Percentiles rank a stretch among this genome's conserved stretches.
phyloP scores from a whole-genome alignment of 495 filamentous ascomycete species.

The Parmelia sp. region DNA sequence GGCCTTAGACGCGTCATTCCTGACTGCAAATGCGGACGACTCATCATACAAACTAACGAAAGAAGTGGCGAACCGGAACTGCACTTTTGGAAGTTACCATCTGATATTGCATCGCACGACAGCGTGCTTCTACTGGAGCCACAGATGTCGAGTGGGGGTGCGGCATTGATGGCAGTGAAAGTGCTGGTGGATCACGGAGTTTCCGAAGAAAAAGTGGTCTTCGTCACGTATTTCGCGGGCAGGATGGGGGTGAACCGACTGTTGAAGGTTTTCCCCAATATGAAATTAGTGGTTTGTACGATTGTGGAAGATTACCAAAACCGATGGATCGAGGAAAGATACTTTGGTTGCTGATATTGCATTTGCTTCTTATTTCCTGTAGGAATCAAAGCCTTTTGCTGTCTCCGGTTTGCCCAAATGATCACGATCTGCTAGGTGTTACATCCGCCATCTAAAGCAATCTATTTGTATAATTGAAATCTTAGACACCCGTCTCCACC shows the following conservation, averaged over 20 bases:
- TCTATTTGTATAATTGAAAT: neutral
- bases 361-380: neutral
- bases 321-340: slow-evolving; percentile 76
- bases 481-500: neutral
- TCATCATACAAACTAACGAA: slow-evolving; percentile 84
- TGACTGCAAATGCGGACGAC: slow-evolving; percentile 79
- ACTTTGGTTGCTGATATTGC: slow-evolving; percentile 62
- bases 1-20: slow-evolving; percentile 84
- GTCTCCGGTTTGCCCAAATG: too few species aligned
- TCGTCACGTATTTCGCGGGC: slow-evolving; percentile 83
- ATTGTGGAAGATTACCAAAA: slow-evolving; percentile 69
- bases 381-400: neutral
- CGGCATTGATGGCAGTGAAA: slow-evolving; percentile 92
- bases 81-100: slow-evolving; percentile 75
- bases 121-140: slow-evolving; percentile 82
- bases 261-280: slow-evolving; percentile 76
- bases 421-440: too few species aligned
- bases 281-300: slow-evolving; percentile 74
- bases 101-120: slow-evolving; percentile 61
- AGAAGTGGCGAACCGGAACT: slow-evolving; percentile 83
- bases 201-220: slow-evolving; percentile 73
- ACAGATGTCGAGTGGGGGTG: slow-evolving; percentile 89
- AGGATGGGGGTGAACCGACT: slow-evolving; percentile 73
- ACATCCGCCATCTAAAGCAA: too few species aligned
- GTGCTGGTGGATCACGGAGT: slow-evolving; percentile 93